phyloP scores from a whole-genome alignment of 2,329 filamentous ascomycete genomes.

The Coniella vitis region DNA sequence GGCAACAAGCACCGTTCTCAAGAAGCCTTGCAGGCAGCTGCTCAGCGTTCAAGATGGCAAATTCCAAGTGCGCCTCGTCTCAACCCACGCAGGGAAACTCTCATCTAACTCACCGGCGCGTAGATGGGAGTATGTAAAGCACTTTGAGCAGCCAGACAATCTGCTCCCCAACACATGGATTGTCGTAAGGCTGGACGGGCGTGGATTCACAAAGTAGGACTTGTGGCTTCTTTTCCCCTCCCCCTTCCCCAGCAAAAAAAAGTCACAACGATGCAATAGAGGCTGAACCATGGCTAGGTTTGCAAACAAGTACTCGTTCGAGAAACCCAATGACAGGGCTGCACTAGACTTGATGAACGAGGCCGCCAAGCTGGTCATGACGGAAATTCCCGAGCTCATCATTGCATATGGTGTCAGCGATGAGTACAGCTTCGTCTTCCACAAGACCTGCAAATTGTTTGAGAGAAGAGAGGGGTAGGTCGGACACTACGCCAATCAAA shows the following conservation, averaged over 20 bases:
- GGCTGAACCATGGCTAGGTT: conserved; percentile 48
- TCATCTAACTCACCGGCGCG: conserved; percentile 17
- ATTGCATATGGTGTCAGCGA: conserved; percentile 93
- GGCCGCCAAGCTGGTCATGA: conserved; percentile 77
- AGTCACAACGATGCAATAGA: not conserved
- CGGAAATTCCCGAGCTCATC: conserved; percentile 74
- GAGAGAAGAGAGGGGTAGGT: conserved; percentile 72
- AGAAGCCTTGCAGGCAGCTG: not conserved
- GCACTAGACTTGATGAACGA: conserved; percentile 92
- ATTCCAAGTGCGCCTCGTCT: conserved; percentile 20
- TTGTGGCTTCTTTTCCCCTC: not conserved
- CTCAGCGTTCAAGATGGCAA: conserved; percentile 18
- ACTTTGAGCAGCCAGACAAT: conserved; percentile 75
- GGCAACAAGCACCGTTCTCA: not conserved
- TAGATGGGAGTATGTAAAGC: conserved; percentile 90
- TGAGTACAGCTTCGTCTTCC: conserved; percentile 90
- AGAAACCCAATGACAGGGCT: conserved; percentile 85
- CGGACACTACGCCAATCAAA: not conserved
- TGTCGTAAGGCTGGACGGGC: conserved; percentile 86
- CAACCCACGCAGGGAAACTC: conserved; percentile 14
- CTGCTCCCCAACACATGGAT: conserved; percentile 92
- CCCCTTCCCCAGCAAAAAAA: not conserved
- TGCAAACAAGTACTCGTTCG: conserved; percentile 74
- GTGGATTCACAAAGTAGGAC: conserved; percentile 85
- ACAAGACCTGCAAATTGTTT: conserved; percentile 75